These are phyloP conservation scores for Kodamaea leandrae DNA, from an alignment of 805 yeast genomes.

Conservation along the genomic window DNA sequence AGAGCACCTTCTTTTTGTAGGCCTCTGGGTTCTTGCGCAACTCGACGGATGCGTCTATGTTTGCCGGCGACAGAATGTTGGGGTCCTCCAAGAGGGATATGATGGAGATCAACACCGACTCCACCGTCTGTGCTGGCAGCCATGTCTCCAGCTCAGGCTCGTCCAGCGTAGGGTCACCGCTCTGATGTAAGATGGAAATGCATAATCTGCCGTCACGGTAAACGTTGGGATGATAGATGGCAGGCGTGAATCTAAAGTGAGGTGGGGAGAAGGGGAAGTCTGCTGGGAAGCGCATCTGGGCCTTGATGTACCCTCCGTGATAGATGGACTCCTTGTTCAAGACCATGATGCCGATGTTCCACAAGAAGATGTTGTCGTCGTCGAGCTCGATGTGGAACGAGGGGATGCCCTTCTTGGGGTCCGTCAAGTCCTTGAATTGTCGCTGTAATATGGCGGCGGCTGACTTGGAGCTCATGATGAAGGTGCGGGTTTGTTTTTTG, in stretches of 20 bases:
- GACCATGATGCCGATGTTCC: constrained; percentile 93
- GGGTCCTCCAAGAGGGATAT: constrained; percentile 92
- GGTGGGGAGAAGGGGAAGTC: constrained; percentile 96
- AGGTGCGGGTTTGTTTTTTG: background rate
- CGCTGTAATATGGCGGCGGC: constrained; percentile 87
- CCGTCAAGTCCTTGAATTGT: constrained; percentile 90
- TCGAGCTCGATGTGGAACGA: constrained; percentile 63
- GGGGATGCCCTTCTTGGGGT: constrained; percentile 73
- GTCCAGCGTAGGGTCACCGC: constrained; percentile 86
- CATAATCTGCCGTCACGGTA: constrained; percentile 91
- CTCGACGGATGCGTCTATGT: constrained; percentile 91
- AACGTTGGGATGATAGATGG: constrained; percentile 93
- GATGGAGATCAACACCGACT: constrained; percentile 83
- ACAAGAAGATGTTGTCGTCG: constrained; percentile 54
- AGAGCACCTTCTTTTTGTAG: constrained; percentile 69
- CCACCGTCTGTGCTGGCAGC: constrained; percentile 93
- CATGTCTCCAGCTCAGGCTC: constrained; percentile 94
- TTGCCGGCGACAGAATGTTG: constrained; percentile 89
- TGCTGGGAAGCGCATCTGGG: constrained; percentile 88
- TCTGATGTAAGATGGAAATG: constrained; percentile 86
- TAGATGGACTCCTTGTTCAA: constrained; percentile 84
- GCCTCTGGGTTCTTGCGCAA: constrained; percentile 79
- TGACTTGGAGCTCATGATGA: constrained; percentile 47
- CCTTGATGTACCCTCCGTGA: constrained; percentile 92
- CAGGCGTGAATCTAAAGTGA: constrained; percentile 85